These are phyloP conservation scores for Fusarium denticulatum DNA, from an alignment of 2,329 filamentous ascomycete species.

Conservation along the genomic window DNA sequence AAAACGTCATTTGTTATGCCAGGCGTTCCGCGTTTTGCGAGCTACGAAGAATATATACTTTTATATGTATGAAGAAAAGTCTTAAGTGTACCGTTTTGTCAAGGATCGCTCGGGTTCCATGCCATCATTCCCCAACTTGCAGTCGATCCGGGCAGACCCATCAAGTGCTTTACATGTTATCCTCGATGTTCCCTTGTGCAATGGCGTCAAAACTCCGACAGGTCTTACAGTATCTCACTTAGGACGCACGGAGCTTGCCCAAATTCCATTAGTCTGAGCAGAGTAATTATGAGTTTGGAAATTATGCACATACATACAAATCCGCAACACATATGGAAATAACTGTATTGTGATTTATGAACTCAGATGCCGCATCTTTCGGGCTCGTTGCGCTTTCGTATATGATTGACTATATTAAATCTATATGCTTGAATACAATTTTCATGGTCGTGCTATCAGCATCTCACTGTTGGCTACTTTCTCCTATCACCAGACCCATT, in stretches of 20 bases:
- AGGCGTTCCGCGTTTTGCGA: constrained; percentile 27
- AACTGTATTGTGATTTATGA: not conserved
- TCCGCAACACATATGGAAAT: not conserved
- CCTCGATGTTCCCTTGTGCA: not conserved
- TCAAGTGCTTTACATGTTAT: not conserved
- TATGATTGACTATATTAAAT: not conserved
- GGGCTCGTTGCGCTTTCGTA: not conserved
- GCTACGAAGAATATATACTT: constrained; percentile 7
- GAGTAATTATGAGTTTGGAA: not conserved
- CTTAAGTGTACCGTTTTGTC: not conserved
- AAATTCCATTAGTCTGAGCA: not conserved
- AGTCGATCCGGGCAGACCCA: not conserved
- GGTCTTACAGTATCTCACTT: not conserved
- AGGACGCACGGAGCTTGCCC: not conserved
- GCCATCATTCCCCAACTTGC: not conserved
- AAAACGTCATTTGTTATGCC: constrained; percentile 20
- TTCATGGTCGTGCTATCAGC: not conserved
- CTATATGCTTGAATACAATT: constrained; percentile 1
- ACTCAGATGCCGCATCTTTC: not conserved
- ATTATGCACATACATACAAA: not conserved
- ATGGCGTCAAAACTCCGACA: not conserved
- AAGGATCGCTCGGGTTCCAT: not conserved
- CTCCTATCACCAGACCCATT: constrained; percentile 34
- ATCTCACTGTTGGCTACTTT: constrained; percentile 14
- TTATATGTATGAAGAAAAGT: not conserved